These are phyloP conservation scores for Solidago caesia DNA, from an alignment of 129 eudicot genomes.

Conservation along the genomic window DNA sequence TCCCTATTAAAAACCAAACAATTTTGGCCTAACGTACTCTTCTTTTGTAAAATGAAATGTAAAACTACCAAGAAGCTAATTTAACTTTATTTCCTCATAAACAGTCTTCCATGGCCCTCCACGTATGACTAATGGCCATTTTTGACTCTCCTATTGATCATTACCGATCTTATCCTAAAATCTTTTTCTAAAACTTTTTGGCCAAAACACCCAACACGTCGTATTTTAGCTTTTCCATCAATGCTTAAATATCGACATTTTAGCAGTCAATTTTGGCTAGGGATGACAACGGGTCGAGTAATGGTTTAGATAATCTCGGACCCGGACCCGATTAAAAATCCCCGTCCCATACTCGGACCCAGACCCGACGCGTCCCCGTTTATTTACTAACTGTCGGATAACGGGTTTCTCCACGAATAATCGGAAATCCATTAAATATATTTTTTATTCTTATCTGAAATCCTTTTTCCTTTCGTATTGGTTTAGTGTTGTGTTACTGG, in stretches of 20 bases:
- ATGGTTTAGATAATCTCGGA: too few species aligned
- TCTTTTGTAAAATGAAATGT: neutral
- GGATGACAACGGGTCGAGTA: too few species aligned
- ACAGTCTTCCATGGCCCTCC: constrained; percentile 2
- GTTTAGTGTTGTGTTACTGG: too few species aligned
- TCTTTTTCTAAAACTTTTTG: constrained; percentile 1
- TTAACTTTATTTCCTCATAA: neutral
- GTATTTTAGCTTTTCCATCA: constrained; percentile 18
- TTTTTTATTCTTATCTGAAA: too few species aligned
- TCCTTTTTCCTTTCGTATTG: too few species aligned
- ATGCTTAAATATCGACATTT: constrained; percentile 17
- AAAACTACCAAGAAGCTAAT: neutral
- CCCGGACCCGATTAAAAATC: too few species aligned
- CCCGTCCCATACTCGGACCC: too few species aligned
- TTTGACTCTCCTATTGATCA: neutral
- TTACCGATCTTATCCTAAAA: constrained; percentile 15
- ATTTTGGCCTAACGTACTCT: neutral
- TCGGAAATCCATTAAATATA: too few species aligned
- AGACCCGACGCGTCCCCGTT: too few species aligned
- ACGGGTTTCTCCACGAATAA: too few species aligned
- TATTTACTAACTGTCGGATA: too few species aligned
- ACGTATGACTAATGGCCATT: constrained; percentile 1
- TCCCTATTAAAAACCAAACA: too few species aligned
- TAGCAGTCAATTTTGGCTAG: constrained; percentile 22
- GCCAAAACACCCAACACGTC: constrained; percentile 16